Base-by-base conservation (phyloP, 2,329 filamentous ascomycete genomes). In the Ophiobolus disseminans region DNA sequence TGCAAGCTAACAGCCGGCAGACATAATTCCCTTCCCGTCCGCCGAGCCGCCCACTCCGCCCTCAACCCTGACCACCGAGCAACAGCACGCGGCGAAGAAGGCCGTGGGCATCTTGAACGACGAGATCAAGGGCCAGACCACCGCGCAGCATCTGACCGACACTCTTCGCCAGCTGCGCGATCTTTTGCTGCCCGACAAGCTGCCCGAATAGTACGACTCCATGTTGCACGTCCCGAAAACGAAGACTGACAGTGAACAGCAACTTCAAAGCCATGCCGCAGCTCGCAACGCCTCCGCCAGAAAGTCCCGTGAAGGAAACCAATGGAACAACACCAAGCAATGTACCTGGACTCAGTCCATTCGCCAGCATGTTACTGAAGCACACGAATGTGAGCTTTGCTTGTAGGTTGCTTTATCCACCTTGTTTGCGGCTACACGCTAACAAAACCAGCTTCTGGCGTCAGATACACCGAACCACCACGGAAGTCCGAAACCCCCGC, bases 121-220 rank as follows among this genome's bases (percentile, higher is more conserved):
- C 56, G 89, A 93, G 68, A 85, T 87, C 50, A 75, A 78, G 31
- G 81, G 77, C 53, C 76, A 80, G 38, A 80, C 82, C 34, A 80
- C 80, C 22, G 86, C 88, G 16, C 82, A 83, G 66, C 83, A 85
- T 55, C 77, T 92, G 37, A 86, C 89, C 60, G 85, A 87, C 60
- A 87, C 86, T 9, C 79, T 92, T 36, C 82, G 88, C 60, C 86
- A 93, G 69, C 79, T 97, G 22, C 83, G 90, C 48, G 85, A 86
- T 55, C 81, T 96, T 31, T 73, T 97, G 46, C 85, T 86, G 65
- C 82, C 86, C 1, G 82, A 86, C n/a, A 86, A 86, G 52, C 77
- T 89, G 55, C 87, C 88, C 8, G 77, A 87, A 63, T 90, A 84
- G 87, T 89, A 75, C 55, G 69, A 5, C 23, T 19, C 79, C 64